A percentile compares a stretch with the other conserved stretches of the same genome.
Conservation (phyloP, 1,284 basidiomycete species). For the Uromyces viciae-fabae region DNA sequence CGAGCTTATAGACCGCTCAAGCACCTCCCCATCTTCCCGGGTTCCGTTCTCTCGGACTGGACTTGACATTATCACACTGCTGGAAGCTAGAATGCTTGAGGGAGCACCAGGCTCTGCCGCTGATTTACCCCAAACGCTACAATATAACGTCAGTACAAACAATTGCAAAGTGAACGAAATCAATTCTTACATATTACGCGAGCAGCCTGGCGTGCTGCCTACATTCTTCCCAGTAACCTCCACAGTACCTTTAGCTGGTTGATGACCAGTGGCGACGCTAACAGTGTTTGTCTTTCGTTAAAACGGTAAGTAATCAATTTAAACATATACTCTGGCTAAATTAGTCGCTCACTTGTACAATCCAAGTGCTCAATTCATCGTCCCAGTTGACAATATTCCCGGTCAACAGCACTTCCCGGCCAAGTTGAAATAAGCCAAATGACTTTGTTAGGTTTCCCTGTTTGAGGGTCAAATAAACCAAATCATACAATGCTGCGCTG, state of each 20-base stretch:
- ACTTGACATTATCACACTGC: too few relatives aligned
- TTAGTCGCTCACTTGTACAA: neutral
- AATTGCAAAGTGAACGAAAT: too few relatives aligned
- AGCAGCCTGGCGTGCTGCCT: too few relatives aligned
- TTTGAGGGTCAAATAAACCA: neutral
- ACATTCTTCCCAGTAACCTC: too few relatives aligned
- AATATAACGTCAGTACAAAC: too few relatives aligned
- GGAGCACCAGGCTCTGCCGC: too few relatives aligned
- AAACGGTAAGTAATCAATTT: neutral
- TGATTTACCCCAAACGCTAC: too few relatives aligned
- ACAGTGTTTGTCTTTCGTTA: neutral
- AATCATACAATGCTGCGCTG: neutral
- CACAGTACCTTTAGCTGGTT: neutral
- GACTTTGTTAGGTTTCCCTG: neutral
- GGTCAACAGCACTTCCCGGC: neutral
- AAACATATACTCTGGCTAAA: neutral
- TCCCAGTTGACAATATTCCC: neutral
- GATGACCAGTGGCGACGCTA: neutral
- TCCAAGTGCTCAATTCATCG: neutral
- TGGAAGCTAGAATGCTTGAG: too few relatives aligned
- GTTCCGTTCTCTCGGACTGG: too few relatives aligned
- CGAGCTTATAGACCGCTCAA: too few relatives aligned
- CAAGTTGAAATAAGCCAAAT: conserved; percentile 3
- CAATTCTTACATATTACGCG: too few relatives aligned
- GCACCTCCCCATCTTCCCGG: too few relatives aligned